phyloP scores from a whole-genome alignment of 2,329 filamentous ascomycete genomes.

The Calonectria hongkongensis region DNA sequence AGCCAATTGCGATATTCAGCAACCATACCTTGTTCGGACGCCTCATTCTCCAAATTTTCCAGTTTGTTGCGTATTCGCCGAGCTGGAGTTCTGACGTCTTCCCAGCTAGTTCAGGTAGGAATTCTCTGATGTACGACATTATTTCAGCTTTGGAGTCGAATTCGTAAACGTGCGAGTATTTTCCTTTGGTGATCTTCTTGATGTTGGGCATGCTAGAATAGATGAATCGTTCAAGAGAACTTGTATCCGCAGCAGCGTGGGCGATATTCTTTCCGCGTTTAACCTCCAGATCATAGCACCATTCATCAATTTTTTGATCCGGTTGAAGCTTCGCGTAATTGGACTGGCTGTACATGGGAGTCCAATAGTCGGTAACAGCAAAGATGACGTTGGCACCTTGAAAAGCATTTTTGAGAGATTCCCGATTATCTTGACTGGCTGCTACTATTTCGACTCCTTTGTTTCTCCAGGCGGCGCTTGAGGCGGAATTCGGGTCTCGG shows the following conservation, averaged over 20 bases:
- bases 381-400: background rate
- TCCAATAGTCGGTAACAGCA: conserved; percentile 2
- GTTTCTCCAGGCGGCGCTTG: background rate
- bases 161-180: background rate
- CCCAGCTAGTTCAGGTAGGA: background rate
- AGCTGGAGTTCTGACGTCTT: conserved; percentile 10
- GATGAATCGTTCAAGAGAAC: conserved; percentile 3
- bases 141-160: conserved; percentile 2
- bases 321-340: conserved; percentile 3
- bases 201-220: background rate
- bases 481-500: background rate
- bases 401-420: background rate
- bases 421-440: background rate
- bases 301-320: background rate
- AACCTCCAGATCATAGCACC: conserved; percentile 4
- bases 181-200: background rate
- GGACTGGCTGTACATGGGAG: background rate
- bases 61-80: background rate
- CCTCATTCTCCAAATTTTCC: conserved; percentile 15
- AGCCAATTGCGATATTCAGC: too few relatives aligned
- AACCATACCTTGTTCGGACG: background rate
- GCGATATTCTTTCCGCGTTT: background rate
- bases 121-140: conserved; percentile 3
- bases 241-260: background rate
- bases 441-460: background rate